Evolutionary conservation across 805 yeast genomes (phyloP), one percentile per base, ranked within the genome.

Genomic region (Candida glaebosa): DNA sequence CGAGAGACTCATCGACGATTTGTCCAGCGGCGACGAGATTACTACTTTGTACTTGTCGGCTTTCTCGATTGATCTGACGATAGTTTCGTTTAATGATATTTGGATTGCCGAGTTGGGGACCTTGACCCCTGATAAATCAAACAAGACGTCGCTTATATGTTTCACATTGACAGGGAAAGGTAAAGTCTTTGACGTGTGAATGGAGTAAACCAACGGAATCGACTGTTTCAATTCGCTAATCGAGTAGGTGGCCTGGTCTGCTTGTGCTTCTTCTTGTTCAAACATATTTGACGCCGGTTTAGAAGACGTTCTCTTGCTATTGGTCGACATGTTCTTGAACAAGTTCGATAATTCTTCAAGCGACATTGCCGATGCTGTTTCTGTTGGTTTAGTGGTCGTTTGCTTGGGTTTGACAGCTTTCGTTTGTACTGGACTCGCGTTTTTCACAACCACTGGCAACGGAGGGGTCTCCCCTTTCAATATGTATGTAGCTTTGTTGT

Each of bases 401-500:
- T 39, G 12, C 25, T 39, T 30, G 17, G 31, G 31, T 5, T 6
- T 26, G 3, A 6, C 33, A 6, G 5, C 37, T 10, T 20, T 31
- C 14, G 14, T 25, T 36, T 18, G 37, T 34, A 18, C n/a, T 5
- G 39, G 40, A 8, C 22, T 18, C 1, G 43, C 30, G 22, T 36
- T 37, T 18, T 43, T 56, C 38, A 56, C 63, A 4, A 67, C 73
- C n/a, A 69, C 69, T 2, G 73, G 71, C 30, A 69, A 62, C 38
- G 64, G 60, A 5, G 75, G 74, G 3, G 62, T 67, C 32, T 57
- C 40, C 2, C 42, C 57, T 30, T 50, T 50, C 33, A 61, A 57
- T 17, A 87, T 71, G 54, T 87, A 89, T 15, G 78, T 75, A 3
- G 96, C 96, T 34, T 87, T 85, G 53, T 86, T 82, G 45, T 69